Conservation (phyloP, 1,139 yeast species). For the Pichia sp. region DNA sequence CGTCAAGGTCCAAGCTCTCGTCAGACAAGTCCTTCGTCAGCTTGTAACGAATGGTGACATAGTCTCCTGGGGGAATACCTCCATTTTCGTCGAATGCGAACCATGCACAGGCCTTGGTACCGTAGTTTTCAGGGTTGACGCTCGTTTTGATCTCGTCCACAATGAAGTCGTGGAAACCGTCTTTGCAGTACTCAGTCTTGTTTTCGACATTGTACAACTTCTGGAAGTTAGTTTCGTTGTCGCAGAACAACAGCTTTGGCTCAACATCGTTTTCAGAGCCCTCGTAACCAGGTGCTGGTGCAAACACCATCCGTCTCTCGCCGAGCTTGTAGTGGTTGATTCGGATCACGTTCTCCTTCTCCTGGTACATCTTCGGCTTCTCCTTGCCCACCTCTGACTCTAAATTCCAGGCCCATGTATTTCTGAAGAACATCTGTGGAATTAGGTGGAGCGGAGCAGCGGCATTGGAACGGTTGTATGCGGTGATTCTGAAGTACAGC, state of each 20-base stretch:
- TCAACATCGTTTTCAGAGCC: constrained; percentile 63
- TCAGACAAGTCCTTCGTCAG: constrained; percentile 39
- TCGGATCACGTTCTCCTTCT: constrained; percentile 45
- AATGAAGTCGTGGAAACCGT: constrained; percentile 85
- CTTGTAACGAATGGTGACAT: constrained; percentile 81
- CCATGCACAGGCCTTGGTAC: constrained; percentile 81
- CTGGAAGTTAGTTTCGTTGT: constrained; percentile 78
- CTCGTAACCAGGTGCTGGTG: constrained; percentile 81
- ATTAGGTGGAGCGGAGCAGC: constrained; percentile 84
- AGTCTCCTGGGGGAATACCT: constrained; percentile 84
- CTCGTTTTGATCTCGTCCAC: constrained; percentile 57
- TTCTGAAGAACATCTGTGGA: constrained; percentile 84
- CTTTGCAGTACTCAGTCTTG: constrained; percentile 64
- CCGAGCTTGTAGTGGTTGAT: constrained; percentile 74
- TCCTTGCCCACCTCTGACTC: constrained; percentile 51
- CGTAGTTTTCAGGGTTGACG: constrained; percentile 64
- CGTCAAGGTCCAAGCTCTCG: constrained; percentile 57
- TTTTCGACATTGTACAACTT: constrained; percentile 64
- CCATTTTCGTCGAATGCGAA: constrained; percentile 71
- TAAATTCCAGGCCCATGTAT: constrained; percentile 90
- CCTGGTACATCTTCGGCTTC: constrained; percentile 37
- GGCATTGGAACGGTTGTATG: constrained; percentile 78
- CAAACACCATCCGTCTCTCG: constrained; percentile 64
- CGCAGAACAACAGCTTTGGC: constrained; percentile 77
- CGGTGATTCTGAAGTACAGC: constrained; percentile 78